Base-by-base conservation (phyloP, 2,329 filamentous ascomycete genomes). In the Piedraia hortae region DNA sequence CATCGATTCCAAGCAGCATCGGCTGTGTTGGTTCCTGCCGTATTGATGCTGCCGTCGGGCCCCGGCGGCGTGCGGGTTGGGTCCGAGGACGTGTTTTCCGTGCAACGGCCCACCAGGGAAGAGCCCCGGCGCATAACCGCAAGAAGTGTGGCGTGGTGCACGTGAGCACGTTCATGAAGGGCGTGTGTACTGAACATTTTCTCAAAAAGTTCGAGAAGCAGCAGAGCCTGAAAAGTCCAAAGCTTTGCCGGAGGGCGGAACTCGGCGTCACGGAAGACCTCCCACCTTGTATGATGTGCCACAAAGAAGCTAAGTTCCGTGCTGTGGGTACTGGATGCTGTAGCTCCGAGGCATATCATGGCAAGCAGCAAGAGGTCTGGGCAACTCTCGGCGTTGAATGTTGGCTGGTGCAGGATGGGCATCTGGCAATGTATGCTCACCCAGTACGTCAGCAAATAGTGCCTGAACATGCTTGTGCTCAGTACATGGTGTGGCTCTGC, bases 151-250 rank as follows among this genome's bases (percentile, higher is more conserved):
- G 82, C 82, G 41, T 97, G 85, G 38, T 93, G 82, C 20, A 93
- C 90, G 35, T 93, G 82, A 1, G 82, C 82, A 32, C 85, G 61
- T 46, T 97, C 85, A 44, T 97, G 85, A 14, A 93, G 53, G 26
- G 75, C 69, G 31, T 80, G 62, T 1, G 82, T 90, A 17, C 78
- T 85, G 43, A 82, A 93, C 72, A 90, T 85, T 54, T 97, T 97
- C 49, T 97, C 85, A 37, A 89, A 93, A 1, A 90, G 51, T 42
- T 97, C 85, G 7, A 93, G 56, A 4, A 93, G 56, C 4, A 93
- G 53, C 22, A 93, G 50, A 1, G 82, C 69, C 42, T 93, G 85
- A 48, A 93, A 93, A 0, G 90, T 64, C 82, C 82, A 97, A 5
- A 97, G 50, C 45, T 89, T 90, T 5, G 82, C 82, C 0, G 85